phyloP scores from a whole-genome alignment of 371 early-diverging fungal species.

The Circinella minor region DNA sequence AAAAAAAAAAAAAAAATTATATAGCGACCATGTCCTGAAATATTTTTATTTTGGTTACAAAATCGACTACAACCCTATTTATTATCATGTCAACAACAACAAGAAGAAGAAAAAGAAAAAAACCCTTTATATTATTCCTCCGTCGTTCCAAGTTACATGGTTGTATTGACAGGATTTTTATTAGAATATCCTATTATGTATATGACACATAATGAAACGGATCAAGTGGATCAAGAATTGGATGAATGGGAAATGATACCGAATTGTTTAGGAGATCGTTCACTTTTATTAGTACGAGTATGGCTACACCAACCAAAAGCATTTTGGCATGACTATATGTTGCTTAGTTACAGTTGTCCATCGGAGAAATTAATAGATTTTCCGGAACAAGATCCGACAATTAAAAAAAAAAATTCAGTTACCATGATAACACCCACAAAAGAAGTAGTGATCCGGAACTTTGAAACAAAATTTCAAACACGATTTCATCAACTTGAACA shows the following conservation, averaged over 20 bases:
- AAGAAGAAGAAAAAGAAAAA: too few species aligned
- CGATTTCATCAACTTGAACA: neutral
- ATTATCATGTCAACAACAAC: constrained; percentile 17
- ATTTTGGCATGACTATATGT: constrained; percentile 7
- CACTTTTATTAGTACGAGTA: constrained; percentile 28
- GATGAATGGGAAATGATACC: constrained; percentile 44
- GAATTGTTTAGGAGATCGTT: constrained; percentile 40
- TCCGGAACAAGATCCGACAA: neutral
- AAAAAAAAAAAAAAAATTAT: neutral
- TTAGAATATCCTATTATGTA: constrained; percentile 55
- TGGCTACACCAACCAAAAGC: constrained; percentile 14
- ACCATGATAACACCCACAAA: too few species aligned
- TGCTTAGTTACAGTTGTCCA: constrained; percentile 45
- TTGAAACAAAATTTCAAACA: neutral
- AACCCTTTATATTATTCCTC: constrained; percentile 13
- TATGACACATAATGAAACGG: constrained; percentile 28
- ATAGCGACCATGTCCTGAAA: constrained; percentile 18
- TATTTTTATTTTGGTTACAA: constrained; percentile 27
- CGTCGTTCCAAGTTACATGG: constrained; percentile 43
- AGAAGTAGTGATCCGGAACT: neutral
- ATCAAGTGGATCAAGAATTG: constrained; percentile 26
- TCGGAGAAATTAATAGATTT: neutral
- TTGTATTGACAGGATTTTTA: constrained; percentile 50
- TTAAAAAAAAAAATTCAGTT: neutral
- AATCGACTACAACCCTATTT: constrained; percentile 18